phyloP scores from a whole-genome alignment of 108 stramenopile species.

The Cyclostephanos invisitatus region DNA sequence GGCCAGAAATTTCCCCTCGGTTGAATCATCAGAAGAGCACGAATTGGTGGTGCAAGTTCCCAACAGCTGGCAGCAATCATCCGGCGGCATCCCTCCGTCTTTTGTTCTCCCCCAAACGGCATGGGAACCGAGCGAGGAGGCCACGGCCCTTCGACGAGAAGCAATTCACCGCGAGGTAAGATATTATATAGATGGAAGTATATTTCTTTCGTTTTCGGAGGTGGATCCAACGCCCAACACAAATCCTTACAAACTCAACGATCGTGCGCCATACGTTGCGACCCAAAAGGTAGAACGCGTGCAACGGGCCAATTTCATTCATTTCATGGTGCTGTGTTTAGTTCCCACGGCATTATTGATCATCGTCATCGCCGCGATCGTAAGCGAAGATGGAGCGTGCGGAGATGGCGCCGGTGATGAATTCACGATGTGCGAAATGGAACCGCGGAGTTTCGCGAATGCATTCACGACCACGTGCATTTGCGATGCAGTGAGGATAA shows the following conservation, averaged over 20 bases:
- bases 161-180: slow-evolving; percentile 32
- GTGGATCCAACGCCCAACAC: neutral
- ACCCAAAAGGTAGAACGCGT: slow-evolving; percentile 53
- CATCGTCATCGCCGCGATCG: slow-evolving; percentile 73
- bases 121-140: slow-evolving; percentile 19
- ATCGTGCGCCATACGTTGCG: neutral
- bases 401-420: slow-evolving; percentile 19
- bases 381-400: slow-evolving; percentile 72
- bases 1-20: neutral
- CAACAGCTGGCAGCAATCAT: neutral
- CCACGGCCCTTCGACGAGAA: slow-evolving; percentile 20
- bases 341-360: slow-evolving; percentile 77
- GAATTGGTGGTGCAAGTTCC: slow-evolving; percentile 41
- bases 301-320: slow-evolving; percentile 77
- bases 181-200: neutral
- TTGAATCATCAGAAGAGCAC: slow-evolving; percentile 12
- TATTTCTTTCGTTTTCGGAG: neutral
- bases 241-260: neutral
- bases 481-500: slow-evolving; percentile 68
- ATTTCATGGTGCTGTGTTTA: slow-evolving; percentile 76
- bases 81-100: neutral
- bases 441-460: slow-evolving; percentile 78
- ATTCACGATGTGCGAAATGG: slow-evolving; percentile 60
- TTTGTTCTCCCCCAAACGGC: neutral
- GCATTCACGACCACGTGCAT: slow-evolving; percentile 87